A percentile compares a stretch with the other conserved stretches of the same genome.
These are phyloP conservation scores for Cucumis sativus DNA, from an alignment of 306 rosid genomes.

Conservation along the genomic window DNA sequence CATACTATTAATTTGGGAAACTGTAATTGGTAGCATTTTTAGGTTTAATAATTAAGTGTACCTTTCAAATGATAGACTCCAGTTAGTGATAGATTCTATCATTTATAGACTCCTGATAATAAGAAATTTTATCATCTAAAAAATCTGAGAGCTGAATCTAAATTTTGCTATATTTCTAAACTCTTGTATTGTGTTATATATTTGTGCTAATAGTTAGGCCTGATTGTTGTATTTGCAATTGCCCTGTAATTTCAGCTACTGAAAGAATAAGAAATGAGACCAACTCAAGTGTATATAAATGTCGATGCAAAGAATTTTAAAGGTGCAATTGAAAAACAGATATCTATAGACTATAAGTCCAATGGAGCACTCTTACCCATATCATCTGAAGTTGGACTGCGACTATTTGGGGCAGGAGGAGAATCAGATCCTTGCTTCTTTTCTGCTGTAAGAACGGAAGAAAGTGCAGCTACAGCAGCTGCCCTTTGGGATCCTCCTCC, in stretches of 20 bases:
- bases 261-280: background rate
- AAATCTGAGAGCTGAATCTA: no score
- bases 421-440: slow-evolving; percentile 57
- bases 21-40: no score
- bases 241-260: background rate
- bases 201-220: no score
- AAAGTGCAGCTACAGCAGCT: slow-evolving; percentile 98
- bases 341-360: background rate
- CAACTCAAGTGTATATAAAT: background rate
- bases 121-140: no score
- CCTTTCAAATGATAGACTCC: no score
- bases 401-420: slow-evolving; percentile 36
- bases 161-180: no score
- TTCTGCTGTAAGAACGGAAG: slow-evolving; percentile 84
- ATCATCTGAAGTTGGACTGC: slow-evolving; percentile 53
- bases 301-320: background rate
- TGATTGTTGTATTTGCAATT: no score
- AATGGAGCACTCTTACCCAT: slow-evolving; percentile 36
- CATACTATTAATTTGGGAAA: background rate
- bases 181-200: no score
- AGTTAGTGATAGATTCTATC: no score
- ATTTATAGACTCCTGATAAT: no score
- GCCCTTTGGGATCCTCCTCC: slow-evolving; percentile 78
- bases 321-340: background rate
- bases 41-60: no score